Conservation (phyloP, 2,329 filamentous ascomycete genomes). For the Plenodomus biglobosus region DNA sequence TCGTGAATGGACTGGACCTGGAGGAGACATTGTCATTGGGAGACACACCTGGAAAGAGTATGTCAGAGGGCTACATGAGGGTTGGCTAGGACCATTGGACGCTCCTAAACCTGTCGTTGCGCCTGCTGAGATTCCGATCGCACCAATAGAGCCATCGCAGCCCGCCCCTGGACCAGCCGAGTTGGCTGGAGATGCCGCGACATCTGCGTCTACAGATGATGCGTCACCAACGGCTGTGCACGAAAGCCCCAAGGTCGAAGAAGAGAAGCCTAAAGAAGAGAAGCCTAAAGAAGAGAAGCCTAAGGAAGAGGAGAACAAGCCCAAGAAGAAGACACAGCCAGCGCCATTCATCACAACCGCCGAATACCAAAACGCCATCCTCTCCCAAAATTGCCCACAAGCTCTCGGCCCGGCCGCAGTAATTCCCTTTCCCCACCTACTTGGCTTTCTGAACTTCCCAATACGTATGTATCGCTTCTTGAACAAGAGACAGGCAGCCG, state of each 20-base stretch:
- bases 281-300: slow-evolving; percentile 52
- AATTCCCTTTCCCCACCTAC: slow-evolving; percentile 81
- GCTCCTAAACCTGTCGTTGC: slow-evolving; percentile 51
- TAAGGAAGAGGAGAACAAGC: slow-evolving; percentile 48
- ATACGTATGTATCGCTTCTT: slow-evolving; percentile 85
- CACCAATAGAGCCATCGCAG: slow-evolving; percentile 10
- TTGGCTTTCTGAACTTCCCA: slow-evolving; percentile 89
- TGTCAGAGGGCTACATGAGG: slow-evolving; percentile 87
- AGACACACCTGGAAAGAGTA: slow-evolving; percentile 98
- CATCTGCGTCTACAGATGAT: slow-evolving; percentile 31
- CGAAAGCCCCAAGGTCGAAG: slow-evolving; percentile 29
- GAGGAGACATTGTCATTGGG: slow-evolving; percentile 86
- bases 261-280: slow-evolving; percentile 40
- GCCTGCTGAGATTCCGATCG: slow-evolving; percentile 9
- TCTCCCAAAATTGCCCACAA: slow-evolving; percentile 67
- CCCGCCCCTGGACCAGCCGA: slow-evolving; percentile 10
- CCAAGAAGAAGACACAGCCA: slow-evolving; percentile 59
- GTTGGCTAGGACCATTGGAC: slow-evolving; percentile 86
- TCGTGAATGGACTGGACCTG: slow-evolving; percentile 69
- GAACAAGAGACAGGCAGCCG: slow-evolving; percentile 79
- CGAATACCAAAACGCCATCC: slow-evolving; percentile 67
- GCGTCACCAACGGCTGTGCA: slow-evolving; percentile 36
- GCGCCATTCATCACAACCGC: slow-evolving; percentile 71
- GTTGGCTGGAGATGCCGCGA: slow-evolving; percentile 11
- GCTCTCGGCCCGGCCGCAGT: slow-evolving; percentile 72